Evolutionary conservation across 1,284 basidiomycete genomes (phyloP).

Genomic region (Entoloma clypeatum): DNA sequence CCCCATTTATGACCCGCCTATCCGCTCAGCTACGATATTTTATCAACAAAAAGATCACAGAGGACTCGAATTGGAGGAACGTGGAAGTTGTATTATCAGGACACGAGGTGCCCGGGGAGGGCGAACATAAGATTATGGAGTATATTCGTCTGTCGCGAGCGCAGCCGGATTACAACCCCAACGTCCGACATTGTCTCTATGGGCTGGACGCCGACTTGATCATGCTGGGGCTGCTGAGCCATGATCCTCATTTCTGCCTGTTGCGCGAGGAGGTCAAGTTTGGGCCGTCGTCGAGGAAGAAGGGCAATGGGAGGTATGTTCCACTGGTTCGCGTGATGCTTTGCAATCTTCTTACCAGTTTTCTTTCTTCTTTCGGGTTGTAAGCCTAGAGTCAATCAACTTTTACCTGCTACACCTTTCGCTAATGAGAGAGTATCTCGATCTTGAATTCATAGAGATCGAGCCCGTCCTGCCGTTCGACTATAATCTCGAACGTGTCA

Average conservation of each 20-base stretch:
- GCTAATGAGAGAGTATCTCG: constrained; percentile 94
- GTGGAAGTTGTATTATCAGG: constrained; percentile 94
- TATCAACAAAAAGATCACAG: constrained; percentile 94
- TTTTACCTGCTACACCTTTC: constrained; percentile 96
- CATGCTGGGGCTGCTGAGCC: constrained; percentile 95
- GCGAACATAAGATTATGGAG: constrained; percentile 99
- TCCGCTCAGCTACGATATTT: constrained; percentile 95
- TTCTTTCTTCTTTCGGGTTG: neutral
- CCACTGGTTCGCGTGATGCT: neutral
- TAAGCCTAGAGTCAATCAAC: constrained; percentile 82
- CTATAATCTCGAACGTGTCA: constrained; percentile 83
- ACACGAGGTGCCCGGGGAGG: constrained; percentile 98
- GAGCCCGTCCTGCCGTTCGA: constrained; percentile 39
- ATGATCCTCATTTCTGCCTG: constrained; percentile 98
- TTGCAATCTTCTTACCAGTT: constrained; percentile 6
- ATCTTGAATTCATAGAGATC: constrained; percentile 87
- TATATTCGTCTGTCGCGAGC: constrained; percentile 94
- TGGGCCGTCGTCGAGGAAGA: constrained; percentile 76
- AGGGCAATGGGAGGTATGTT: constrained; percentile 62
- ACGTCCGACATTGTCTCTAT: constrained; percentile 95
- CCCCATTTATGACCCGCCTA: constrained; percentile 90
- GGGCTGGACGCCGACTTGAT: constrained; percentile 98
- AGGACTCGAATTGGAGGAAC: constrained; percentile 91
- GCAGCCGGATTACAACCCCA: constrained; percentile 92
- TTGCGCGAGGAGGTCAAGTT: constrained; percentile 98